phyloP scores from a whole-genome alignment of 2,329 filamentous ascomycete genomes.

The Incumbomyces lentus region DNA sequence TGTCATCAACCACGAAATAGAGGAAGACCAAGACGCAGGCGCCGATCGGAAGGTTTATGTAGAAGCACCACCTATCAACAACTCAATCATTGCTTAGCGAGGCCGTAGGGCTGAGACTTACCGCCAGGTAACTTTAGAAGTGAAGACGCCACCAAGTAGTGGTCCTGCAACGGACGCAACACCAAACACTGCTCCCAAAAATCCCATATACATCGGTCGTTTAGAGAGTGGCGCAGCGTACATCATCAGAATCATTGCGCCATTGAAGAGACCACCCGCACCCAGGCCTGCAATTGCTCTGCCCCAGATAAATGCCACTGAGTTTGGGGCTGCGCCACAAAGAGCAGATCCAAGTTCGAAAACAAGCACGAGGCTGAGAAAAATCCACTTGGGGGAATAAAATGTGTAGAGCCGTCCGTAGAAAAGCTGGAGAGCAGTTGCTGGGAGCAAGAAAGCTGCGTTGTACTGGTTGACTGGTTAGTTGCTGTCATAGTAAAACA shows the following conservation, averaged over 20 bases:
- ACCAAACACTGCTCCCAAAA: conserved; percentile 41
- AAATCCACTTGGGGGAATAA: conserved; percentile 38
- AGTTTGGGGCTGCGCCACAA: conserved; percentile 40
- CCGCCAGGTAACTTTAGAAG: conserved; percentile 48
- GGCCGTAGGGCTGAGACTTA: too few relatives aligned
- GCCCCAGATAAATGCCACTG: conserved; percentile 41
- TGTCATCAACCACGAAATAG: conserved; percentile 9
- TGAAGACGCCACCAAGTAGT: conserved; percentile 48
- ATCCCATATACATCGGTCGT: conserved; percentile 38
- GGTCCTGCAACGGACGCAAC: conserved; percentile 47
- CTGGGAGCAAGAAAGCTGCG: conserved; percentile 33
- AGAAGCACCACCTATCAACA: conserved; percentile 61
- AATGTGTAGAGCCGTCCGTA: conserved; percentile 39
- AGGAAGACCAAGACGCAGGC: conserved; percentile 25
- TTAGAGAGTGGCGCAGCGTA: conserved; percentile 36
- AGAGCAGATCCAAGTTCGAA: conserved; percentile 45
- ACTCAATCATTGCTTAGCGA: too few relatives aligned
- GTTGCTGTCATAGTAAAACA: too few relatives aligned
- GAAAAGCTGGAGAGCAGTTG: conserved; percentile 34
- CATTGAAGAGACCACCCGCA: conserved; percentile 40
- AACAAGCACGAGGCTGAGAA: conserved; percentile 34
- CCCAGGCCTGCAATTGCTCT: conserved; percentile 42
- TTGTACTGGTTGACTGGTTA: too few relatives aligned
- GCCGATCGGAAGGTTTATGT: conserved; percentile 33
- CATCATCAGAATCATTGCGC: conserved; percentile 39